These are phyloP conservation scores for Spergularia bocconei DNA, from an alignment of 148 eudicot genomes.

Conservation along the genomic window DNA sequence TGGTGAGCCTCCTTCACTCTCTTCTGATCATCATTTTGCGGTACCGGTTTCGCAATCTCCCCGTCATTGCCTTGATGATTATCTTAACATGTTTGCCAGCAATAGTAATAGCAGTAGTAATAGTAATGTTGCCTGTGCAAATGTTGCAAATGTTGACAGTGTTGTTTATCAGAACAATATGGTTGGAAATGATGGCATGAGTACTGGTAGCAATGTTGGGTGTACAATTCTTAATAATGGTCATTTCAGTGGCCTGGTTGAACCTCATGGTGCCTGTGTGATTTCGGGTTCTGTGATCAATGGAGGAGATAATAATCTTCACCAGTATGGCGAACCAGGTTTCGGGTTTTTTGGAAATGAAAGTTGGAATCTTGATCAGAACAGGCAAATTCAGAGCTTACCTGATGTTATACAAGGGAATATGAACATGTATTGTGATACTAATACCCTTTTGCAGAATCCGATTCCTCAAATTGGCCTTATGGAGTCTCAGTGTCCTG, in stretches of 20 bases:
- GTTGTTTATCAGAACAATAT: background rate
- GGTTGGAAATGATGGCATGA: no score
- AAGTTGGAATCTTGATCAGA: background rate
- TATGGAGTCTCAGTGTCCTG: background rate
- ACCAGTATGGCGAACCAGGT: background rate
- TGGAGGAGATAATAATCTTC: conserved; percentile 3
- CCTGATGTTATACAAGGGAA: background rate
- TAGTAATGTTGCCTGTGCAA: background rate
- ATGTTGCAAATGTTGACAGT: background rate
- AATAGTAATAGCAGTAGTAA: background rate
- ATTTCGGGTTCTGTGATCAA: background rate
- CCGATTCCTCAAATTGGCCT: background rate
- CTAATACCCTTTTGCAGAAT: conserved; percentile 5
- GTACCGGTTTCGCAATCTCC: conserved; percentile 11
- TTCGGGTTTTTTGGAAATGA: conserved; percentile 15
- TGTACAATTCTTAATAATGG: background rate
- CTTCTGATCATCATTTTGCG: conserved; percentile 8
- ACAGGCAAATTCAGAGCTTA: background rate
- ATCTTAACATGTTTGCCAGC: conserved; percentile 16
- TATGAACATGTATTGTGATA: background rate
- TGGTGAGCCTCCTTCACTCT: conserved; percentile 22
- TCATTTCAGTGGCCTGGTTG: background rate
- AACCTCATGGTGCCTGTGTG: background rate
- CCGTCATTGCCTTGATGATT: conserved; percentile 25
- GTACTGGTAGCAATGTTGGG: background rate